Conservation (phyloP, 2,329 filamentous ascomycete genomes). For the Cladosporium sp. region DNA sequence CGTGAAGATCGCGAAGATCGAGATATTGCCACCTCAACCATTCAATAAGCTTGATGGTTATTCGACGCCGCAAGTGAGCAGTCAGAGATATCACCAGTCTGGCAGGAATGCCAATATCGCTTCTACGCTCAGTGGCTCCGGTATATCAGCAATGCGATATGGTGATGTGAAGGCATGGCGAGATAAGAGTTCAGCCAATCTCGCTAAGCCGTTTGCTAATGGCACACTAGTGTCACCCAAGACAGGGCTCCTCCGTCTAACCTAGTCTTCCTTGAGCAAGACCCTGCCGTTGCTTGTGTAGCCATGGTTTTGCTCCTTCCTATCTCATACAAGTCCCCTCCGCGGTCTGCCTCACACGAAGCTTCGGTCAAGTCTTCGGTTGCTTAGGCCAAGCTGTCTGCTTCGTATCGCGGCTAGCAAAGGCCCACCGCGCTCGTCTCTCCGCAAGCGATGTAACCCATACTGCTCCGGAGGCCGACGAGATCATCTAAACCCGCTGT, state of each 20-base stretch:
- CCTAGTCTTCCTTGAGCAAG: not conserved
- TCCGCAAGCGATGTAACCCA: constrained; percentile 4
- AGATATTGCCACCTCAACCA: not conserved
- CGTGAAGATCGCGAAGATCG: not conserved
- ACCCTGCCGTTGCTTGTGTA: not conserved
- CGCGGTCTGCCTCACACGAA: not conserved
- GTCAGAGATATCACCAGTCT: not conserved
- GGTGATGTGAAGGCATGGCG: not conserved
- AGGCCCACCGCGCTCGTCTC: not conserved
- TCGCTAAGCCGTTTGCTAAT: not conserved
- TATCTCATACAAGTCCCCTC: not conserved
- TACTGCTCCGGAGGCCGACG: not conserved
- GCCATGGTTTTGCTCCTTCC: not conserved
- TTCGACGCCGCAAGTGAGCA: not conserved
- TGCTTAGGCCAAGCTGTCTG: constrained; percentile 1
- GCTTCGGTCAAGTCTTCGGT: constrained; percentile 5
- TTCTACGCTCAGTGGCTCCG: not conserved
- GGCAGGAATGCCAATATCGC: not conserved
- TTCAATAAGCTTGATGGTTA: not conserved
- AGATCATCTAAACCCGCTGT: not conserved
- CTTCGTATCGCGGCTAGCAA: constrained; percentile 4
- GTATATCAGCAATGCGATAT: not conserved
- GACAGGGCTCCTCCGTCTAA: not conserved
- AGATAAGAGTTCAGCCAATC: constrained; percentile 8
- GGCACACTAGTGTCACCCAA: not conserved